These are phyloP conservation scores for Neoboletus magnificus DNA, from an alignment of 768 basidiomycete species.

Conservation along the genomic window DNA sequence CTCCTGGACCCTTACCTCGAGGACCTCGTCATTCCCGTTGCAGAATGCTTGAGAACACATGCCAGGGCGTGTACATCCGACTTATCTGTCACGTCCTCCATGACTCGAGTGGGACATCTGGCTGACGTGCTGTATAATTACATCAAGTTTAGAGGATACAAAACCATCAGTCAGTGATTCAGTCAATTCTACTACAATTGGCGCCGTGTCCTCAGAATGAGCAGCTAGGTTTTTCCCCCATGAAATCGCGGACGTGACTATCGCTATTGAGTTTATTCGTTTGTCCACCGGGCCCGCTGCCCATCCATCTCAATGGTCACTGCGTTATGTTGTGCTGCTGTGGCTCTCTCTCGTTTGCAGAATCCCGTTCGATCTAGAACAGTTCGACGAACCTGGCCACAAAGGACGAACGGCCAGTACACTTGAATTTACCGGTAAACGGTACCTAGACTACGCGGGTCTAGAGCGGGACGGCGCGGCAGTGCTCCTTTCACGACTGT, in stretches of 20 bases:
- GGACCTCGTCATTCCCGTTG: conserved; percentile 69
- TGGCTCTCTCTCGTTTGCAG: conserved; percentile 96
- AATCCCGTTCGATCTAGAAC: conserved; percentile 87
- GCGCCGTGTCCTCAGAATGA: conserved; percentile 18
- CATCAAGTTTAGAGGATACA: conserved; percentile 86
- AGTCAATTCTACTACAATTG: neutral
- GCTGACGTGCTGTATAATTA: conserved; percentile 71
- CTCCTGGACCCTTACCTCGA: conserved; percentile 90
- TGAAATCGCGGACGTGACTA: conserved; percentile 75
- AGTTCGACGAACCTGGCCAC: conserved; percentile 68
- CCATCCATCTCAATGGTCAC: conserved; percentile 59
- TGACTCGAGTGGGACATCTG: conserved; percentile 47
- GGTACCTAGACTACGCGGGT: conserved; percentile 63
- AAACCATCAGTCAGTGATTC: conserved; percentile 74
- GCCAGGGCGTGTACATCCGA: conserved; percentile 41
- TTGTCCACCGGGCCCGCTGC: conserved; percentile 42
- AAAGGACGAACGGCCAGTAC: conserved; percentile 50
- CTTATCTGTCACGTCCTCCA: conserved; percentile 26
- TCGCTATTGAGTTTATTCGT: conserved; percentile 66
- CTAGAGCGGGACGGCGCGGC: conserved; percentile 84
- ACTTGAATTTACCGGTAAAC: conserved; percentile 58
- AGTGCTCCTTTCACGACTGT: conserved; percentile 75
- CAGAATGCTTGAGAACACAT: conserved; percentile 57
- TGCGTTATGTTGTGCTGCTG: conserved; percentile 79
- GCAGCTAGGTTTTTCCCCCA: conserved; percentile 94